Conservation (phyloP, 2,329 filamentous ascomycete genomes). For the Allantophomopsis lycopodina region DNA sequence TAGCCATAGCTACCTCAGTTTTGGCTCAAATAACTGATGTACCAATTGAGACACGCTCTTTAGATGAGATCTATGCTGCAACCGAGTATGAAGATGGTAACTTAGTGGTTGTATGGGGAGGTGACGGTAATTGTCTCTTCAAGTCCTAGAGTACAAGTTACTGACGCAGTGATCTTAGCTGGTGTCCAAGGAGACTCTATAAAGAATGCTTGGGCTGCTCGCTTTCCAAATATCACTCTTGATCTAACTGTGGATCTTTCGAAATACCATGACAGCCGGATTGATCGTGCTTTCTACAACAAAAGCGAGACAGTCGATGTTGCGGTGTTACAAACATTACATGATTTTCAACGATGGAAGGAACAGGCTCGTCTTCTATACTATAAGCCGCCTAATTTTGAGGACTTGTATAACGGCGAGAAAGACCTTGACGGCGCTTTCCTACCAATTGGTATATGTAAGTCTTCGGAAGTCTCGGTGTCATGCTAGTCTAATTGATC, state of each 20-base stretch:
- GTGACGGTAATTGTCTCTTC: too few species aligned
- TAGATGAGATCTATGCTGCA: too few species aligned
- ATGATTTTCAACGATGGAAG: constrained; percentile 38
- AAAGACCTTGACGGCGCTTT: constrained; percentile 27
- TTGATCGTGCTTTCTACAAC: constrained; percentile 29
- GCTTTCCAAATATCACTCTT: constrained; percentile 36
- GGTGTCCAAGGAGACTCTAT: constrained; percentile 20
- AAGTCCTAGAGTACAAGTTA: too few species aligned
- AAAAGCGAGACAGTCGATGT: constrained; percentile 28
- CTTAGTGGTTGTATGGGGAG: too few species aligned
- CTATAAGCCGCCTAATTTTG: constrained; percentile 32
- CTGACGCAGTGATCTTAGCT: background rate
- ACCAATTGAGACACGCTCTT: too few species aligned
- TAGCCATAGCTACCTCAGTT: too few species aligned
- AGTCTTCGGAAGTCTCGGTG: too few species aligned
- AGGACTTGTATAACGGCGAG: constrained; percentile 25
- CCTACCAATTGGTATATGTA: too few species aligned
- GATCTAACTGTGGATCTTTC: constrained; percentile 40
- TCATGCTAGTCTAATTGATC: too few species aligned
- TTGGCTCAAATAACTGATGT: too few species aligned
- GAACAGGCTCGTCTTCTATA: constrained; percentile 28
- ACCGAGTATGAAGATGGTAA: too few species aligned
- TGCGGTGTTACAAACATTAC: constrained; percentile 32
- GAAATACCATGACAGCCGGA: constrained; percentile 34
- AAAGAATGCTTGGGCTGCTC: constrained; percentile 22